A percentile compares a stretch with the other conserved stretches of the same genome.
These are phyloP conservation scores for Pseudogymnoascus sp. DNA, from an alignment of 2,329 filamentous ascomycete genomes.

Conservation along the genomic window DNA sequence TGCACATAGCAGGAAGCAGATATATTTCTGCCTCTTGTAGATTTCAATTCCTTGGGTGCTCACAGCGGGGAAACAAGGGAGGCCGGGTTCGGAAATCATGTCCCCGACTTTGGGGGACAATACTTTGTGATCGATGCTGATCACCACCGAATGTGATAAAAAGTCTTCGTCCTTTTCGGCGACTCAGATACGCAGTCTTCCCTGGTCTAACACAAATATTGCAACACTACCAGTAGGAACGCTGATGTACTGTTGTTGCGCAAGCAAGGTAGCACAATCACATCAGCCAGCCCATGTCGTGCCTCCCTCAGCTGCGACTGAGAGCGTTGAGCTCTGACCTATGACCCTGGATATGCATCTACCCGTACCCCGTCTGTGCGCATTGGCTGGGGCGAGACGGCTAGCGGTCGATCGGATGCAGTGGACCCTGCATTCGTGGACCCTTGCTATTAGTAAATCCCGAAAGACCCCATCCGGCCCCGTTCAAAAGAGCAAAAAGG, in stretches of 20 bases:
- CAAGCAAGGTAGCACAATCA: neutral
- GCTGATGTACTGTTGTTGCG: neutral
- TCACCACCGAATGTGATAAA: slow-evolving; percentile 5
- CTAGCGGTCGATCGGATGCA: neutral
- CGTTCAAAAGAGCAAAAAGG: neutral
- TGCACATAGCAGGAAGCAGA: slow-evolving; percentile 2
- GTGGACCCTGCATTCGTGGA: neutral
- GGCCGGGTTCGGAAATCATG: neutral
- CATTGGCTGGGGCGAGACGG: neutral
- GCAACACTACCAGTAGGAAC: neutral
- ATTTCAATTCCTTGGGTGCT: neutral
- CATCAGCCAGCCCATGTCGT: neutral
- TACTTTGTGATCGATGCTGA: neutral
- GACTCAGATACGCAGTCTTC: neutral
- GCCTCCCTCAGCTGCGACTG: neutral
- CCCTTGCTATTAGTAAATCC: neutral
- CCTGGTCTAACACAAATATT: neutral
- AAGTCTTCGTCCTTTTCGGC: neutral
- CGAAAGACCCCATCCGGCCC: too few relatives aligned
- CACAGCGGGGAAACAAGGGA: neutral
- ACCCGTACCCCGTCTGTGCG: slow-evolving; percentile 6
- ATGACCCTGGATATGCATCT: slow-evolving; percentile 1
- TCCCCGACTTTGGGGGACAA: neutral
- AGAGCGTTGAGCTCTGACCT: neutral
- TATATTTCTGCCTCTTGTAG: neutral